Base-by-base conservation (phyloP, 169 alveolate genomes). In the Cryptosporidium xiaoi region DNA sequence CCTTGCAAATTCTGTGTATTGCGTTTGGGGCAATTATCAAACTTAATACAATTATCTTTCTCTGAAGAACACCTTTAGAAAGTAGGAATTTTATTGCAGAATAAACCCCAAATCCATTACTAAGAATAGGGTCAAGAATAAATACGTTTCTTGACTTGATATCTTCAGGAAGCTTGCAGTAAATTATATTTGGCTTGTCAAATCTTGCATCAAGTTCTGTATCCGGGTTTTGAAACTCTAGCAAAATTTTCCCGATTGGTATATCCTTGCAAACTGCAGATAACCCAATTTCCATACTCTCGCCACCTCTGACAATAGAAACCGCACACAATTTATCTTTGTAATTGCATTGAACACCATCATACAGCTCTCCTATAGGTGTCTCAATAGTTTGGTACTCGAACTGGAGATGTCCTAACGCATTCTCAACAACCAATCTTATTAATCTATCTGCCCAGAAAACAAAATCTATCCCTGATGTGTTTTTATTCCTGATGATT, bases 381-480 rank as follows among this genome's bases (percentile, higher is more conserved):
- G 90, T 83, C 27, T 65, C 83, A 33, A 83, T 64, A 51, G 83
- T 65, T 51, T 83, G 77, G 48, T 62, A 51, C 24, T 44, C 77
- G 29, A 83, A 83, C 8, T 84, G 56, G 60, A 83, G 58, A 51
- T 64, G 82, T 3, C 90, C 85, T 24, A 83, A 58, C 13, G 84
- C 90, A 53, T 83, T 67, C 60, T 83, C 90, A 10, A 83, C 83
- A n/a, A 83, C 90, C 66, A 83, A 12, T 50, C 90, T 60, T 27
- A 83, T 65, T 24, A 83, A n/a, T 46, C 90, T 46, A 71, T 83
- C 90, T 31, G 90, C 48, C 82, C 83, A 83, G 60, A 83, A 83
- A 27, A 83, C 90, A 53, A 83, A 83, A 51, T 83, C 90, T n/a
- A 71, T 62, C 3, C 53, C 82, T 8, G 84, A 48, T 46, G 83